Conservation (phyloP, 208 protist species). For the Trypanosoma boissoni region DNA sequence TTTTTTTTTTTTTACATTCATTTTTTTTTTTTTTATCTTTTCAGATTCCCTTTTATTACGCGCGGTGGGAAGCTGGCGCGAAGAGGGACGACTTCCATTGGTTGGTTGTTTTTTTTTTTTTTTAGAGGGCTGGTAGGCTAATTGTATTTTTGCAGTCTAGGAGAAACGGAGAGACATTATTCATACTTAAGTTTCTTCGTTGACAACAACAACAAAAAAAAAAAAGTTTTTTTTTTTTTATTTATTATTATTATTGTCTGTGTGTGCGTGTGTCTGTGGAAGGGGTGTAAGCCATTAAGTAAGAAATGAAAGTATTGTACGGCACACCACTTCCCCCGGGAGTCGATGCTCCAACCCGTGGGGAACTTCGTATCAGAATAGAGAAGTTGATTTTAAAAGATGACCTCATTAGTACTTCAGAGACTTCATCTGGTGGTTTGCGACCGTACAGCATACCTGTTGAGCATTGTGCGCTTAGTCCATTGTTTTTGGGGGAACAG, state of each 20-base stretch:
- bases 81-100: too few species aligned
- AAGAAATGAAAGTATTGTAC: constrained; percentile 61
- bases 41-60: neutral
- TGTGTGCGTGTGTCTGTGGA: neutral
- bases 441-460: constrained; percentile 68
- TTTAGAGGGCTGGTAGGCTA: too few species aligned
- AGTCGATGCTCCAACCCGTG: constrained; percentile 59
- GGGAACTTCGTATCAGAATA: constrained; percentile 78
- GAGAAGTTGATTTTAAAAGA: constrained; percentile 78
- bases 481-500: constrained; percentile 78
- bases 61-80: too few species aligned
- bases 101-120: too few species aligned
- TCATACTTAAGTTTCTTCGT: too few species aligned
- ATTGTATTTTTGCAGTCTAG: too few species aligned
- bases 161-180: too few species aligned
- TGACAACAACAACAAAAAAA: too few species aligned
- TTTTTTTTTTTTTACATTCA: neutral
- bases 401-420: constrained; percentile 40
- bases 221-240: neutral
- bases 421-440: constrained; percentile 15
- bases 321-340: constrained; percentile 66
- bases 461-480: constrained; percentile 73
- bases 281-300: neutral
- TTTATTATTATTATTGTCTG: neutral
- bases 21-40: neutral